These are phyloP conservation scores for Crithidia sp. DNA, from an alignment of 208 protist species.

Conservation along the genomic window DNA sequence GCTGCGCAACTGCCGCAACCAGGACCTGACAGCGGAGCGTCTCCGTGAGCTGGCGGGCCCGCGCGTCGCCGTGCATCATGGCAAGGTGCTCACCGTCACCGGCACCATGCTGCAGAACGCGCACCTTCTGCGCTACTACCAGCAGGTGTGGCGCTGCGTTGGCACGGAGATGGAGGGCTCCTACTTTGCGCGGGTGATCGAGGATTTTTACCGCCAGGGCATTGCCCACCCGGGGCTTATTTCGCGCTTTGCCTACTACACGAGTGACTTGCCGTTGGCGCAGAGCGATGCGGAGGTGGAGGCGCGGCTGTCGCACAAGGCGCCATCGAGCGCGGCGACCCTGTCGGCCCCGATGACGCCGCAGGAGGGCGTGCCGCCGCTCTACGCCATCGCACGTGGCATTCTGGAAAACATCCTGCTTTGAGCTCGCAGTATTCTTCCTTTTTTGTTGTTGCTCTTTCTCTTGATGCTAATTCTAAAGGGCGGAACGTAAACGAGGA, in stretches of 20 bases:
- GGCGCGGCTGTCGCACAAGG: constrained; percentile 24
- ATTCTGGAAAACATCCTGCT: constrained; percentile 78
- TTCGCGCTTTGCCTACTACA: constrained; percentile 90
- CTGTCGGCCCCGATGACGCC: constrained; percentile 80
- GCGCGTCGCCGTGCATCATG: constrained; percentile 59
- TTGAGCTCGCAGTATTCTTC: not conserved
- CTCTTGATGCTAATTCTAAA: not conserved
- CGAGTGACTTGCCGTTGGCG: constrained; percentile 82
- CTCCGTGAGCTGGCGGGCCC: constrained; percentile 65
- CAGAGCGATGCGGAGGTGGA: constrained; percentile 58
- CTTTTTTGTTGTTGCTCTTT: not conserved
- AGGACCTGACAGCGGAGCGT: constrained; percentile 61
- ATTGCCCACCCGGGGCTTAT: constrained; percentile 63
- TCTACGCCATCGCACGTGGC: constrained; percentile 87
- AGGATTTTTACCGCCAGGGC: constrained; percentile 82
- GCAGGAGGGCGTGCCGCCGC: constrained; percentile 80
- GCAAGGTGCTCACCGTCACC: constrained; percentile 83
- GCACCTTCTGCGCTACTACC: constrained; percentile 81
- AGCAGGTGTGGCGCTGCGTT: constrained; percentile 82
- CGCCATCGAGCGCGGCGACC: constrained; percentile 22
- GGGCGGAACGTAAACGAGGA: no score
- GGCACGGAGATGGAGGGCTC: constrained; percentile 91
- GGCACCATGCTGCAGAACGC: constrained; percentile 90
- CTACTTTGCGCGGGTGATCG: constrained; percentile 87
- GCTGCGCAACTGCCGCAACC: constrained; percentile 82